These are phyloP conservation scores for Litsea cubeba DNA, from an alignment of 164 flowering plant genomes.

Conservation along the genomic window DNA sequence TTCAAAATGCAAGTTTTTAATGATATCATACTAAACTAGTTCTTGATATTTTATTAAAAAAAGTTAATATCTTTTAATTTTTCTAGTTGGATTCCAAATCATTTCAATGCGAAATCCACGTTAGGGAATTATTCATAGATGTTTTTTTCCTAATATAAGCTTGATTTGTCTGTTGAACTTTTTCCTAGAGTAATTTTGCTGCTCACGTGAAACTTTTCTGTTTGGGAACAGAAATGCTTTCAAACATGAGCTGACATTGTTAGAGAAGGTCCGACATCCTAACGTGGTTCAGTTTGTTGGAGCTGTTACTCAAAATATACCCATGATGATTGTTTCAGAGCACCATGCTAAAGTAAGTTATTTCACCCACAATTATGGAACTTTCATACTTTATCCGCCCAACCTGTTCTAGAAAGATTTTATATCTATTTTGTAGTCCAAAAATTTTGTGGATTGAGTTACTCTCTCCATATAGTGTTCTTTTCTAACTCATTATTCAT, in stretches of 20 bases:
- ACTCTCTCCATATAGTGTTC: not conserved
- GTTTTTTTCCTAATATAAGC: not conserved
- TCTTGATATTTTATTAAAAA: not conserved
- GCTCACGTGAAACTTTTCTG: not conserved
- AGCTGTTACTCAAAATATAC: slow-evolving; percentile 95
- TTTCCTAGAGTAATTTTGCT: not conserved
- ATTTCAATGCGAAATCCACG: not conserved
- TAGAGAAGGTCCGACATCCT: slow-evolving; percentile 91
- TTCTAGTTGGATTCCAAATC: not conserved
- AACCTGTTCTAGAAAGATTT: not conserved
- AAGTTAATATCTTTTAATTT: too few relatives aligned
- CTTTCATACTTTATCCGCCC: not conserved
- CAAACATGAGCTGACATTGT: slow-evolving; percentile 61
- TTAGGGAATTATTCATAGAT: not conserved
- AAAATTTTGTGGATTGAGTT: not conserved
- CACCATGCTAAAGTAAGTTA: slow-evolving; percentile 72
- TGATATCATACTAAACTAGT: too few relatives aligned
- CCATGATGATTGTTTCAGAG: slow-evolving; percentile 97
- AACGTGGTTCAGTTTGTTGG: slow-evolving; percentile 98
- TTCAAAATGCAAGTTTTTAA: too few relatives aligned
- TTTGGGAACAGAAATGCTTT: slow-evolving; percentile 57
- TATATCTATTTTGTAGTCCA: not conserved
- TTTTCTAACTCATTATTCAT: not conserved
- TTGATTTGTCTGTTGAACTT: not conserved
- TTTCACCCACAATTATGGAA: not conserved